phyloP scores from a whole-genome alignment of 768 basidiomycete genomes.

The Chlorophyllum brunneum region DNA sequence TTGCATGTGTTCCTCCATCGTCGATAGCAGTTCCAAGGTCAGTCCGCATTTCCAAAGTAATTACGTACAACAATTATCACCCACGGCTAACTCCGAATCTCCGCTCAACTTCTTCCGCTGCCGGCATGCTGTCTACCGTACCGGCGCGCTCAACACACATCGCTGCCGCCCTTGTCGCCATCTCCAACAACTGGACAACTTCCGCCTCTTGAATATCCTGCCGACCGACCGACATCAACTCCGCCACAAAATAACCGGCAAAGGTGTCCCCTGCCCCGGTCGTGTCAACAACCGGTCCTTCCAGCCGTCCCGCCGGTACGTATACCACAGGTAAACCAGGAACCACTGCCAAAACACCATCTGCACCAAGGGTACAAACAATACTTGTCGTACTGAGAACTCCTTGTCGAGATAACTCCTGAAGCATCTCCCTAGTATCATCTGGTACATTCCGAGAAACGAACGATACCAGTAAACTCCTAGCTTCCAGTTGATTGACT shows the following conservation, averaged over 20 bases:
- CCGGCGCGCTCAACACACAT: constrained; percentile 58
- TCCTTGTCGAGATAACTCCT: constrained; percentile 17
- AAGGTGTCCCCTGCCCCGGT: constrained; percentile 68
- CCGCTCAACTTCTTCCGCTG: constrained; percentile 32
- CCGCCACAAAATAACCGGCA: constrained; percentile 55
- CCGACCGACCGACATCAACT: constrained; percentile 42
- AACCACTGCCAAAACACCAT: constrained; percentile 45
- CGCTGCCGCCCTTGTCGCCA: constrained; percentile 50
- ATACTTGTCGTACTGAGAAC: constrained; percentile 37
- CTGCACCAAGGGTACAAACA: constrained; percentile 53
- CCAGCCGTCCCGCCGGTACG: constrained; percentile 44
- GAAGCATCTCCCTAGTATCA: constrained; percentile 28
- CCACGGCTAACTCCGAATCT: constrained; percentile 13
- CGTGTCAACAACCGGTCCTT: constrained; percentile 42
- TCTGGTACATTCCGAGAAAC: constrained; percentile 30
- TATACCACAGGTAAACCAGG: constrained; percentile 29
- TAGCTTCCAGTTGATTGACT: constrained; percentile 49
- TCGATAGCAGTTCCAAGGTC: constrained; percentile 5
- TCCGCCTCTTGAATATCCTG: constrained; percentile 28
- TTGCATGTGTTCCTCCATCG: constrained; percentile 25
- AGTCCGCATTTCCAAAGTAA: constrained; percentile 2
- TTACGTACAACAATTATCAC: constrained; percentile 14
- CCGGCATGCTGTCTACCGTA: constrained; percentile 56
- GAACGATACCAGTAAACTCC: constrained; percentile 2
- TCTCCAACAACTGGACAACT: constrained; percentile 30